These are phyloP conservation scores for Ganoderma sinense DNA, from an alignment of 1,284 basidiomycete genomes.

Conservation along the genomic window DNA sequence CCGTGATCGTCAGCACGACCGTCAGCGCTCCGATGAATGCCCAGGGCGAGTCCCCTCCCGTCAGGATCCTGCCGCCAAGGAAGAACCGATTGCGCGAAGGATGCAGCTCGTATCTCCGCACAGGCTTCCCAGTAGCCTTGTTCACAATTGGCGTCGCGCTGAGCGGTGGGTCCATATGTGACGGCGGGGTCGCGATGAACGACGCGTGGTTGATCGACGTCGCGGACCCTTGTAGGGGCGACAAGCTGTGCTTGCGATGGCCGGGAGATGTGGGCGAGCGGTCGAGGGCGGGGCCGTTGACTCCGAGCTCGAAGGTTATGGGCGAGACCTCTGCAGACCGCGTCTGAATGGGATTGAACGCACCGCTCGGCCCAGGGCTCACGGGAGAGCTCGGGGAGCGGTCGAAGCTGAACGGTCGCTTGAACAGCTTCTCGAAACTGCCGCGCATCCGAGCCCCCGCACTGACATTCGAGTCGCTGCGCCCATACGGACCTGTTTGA, in stretches of 20 bases:
- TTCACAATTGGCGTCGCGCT: constrained; percentile 54
- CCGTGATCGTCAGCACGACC: constrained; percentile 72
- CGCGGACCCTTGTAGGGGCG: constrained; percentile 31
- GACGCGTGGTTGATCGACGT: constrained; percentile 45
- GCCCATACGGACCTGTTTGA: constrained; percentile 38
- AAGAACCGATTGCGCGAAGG: constrained; percentile 83
- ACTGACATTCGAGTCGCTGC: constrained; percentile 39
- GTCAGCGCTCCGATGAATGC: constrained; percentile 75
- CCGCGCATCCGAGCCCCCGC: constrained; percentile 54
- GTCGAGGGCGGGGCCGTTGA: constrained; percentile 27
- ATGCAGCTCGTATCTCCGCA: constrained; percentile 67
- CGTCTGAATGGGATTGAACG: constrained; percentile 27
- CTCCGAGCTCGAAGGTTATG: constrained; percentile 37
- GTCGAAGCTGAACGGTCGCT: constrained; percentile 63
- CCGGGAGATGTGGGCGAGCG: constrained; percentile 28
- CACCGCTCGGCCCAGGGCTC: constrained; percentile 29
- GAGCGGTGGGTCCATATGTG: constrained; percentile 40
- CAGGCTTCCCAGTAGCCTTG: constrained; percentile 47
- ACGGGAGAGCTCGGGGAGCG: constrained; percentile 35
- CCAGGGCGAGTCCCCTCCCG: constrained; percentile 85
- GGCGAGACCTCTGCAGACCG: constrained; percentile 37
- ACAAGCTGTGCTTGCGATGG: constrained; percentile 36
- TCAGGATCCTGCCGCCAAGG: constrained; percentile 72
- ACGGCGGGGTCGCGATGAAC: constrained; percentile 48
- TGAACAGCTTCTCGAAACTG: constrained; percentile 62